phyloP scores from a whole-genome alignment of 768 basidiomycete genomes.

The Epithele typhae region DNA sequence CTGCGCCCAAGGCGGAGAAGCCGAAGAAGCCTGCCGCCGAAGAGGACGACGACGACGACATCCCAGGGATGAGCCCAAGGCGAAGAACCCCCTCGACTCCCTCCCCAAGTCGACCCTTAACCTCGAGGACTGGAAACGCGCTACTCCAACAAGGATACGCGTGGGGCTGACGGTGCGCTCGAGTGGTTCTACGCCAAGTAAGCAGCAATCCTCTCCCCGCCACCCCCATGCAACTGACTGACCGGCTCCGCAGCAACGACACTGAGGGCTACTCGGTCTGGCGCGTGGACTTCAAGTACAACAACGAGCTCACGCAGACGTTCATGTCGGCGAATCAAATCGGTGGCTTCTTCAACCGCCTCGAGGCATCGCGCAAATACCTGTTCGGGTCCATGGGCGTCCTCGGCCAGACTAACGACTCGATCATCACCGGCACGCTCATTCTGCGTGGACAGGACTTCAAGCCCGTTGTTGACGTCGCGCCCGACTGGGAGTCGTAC shows the following conservation, averaged over 20 bases:
- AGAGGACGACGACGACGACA: conserved; percentile 65
- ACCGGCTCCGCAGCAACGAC: conserved; percentile 60
- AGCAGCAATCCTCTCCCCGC: conserved; percentile 23
- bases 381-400: conserved; percentile 93
- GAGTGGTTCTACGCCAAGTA: conserved; percentile 98
- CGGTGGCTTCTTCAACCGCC: conserved; percentile 94
- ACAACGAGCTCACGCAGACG: conserved; percentile 82
- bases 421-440: conserved; percentile 75
- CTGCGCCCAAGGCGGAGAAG: conserved; percentile 40
- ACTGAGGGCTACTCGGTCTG: conserved; percentile 84
- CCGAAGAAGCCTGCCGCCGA: conserved; percentile 52
- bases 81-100: conserved; percentile 90
- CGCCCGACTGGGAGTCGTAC: conserved; percentile 93
- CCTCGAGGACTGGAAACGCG: conserved; percentile 95
- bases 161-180: conserved; percentile 71
- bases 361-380: conserved; percentile 96
- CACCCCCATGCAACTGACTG: background rate
- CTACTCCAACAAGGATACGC: conserved; percentile 99
- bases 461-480: conserved; percentile 67
- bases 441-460: conserved; percentile 79
- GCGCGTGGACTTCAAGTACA: conserved; percentile 97
- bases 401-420: conserved; percentile 74
- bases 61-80: conserved; percentile 77
- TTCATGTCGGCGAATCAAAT: conserved; percentile 97
- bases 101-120: conserved; percentile 86